These are phyloP conservation scores for Fomitopsis pinicola DNA, from an alignment of 1,284 basidiomycete genomes.

Conservation along the genomic window DNA sequence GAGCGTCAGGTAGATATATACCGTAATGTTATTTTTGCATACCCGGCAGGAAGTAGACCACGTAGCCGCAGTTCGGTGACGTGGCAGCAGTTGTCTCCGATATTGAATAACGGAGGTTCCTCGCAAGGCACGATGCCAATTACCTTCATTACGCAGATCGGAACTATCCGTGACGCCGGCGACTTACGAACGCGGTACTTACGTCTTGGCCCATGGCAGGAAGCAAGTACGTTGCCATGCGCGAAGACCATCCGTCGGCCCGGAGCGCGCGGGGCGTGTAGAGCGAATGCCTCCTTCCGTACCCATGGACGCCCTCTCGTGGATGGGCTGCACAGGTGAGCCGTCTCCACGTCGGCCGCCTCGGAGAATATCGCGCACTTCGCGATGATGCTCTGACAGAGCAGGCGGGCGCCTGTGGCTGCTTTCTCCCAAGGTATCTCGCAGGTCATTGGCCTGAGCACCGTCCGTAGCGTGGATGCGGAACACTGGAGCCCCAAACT, in stretches of 20 bases:
- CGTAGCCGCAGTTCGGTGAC: not conserved
- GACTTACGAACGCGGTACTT: not conserved
- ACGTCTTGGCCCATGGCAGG: not conserved
- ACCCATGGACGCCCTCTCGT: not conserved
- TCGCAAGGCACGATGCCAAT: not conserved
- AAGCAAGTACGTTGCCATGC: not conserved
- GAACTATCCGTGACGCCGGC: not conserved
- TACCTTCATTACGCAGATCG: not conserved
- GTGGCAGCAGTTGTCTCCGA: not conserved
- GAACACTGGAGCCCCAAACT: not conserved
- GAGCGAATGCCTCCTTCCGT: not conserved
- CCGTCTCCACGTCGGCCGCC: not conserved
- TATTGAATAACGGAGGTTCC: not conserved
- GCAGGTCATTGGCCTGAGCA: not conserved
- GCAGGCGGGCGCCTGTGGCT: slow-evolving; percentile 2
- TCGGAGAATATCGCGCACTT: slow-evolving; percentile 5
- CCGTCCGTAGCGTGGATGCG: not conserved
- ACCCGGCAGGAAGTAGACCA: not conserved
- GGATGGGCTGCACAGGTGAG: not conserved
- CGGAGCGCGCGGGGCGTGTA: not conserved
- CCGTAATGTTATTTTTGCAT: not conserved
- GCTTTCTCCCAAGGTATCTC: slow-evolving; percentile 1
- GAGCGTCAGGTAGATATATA: not conserved
- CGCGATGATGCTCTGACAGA: slow-evolving; percentile 3
- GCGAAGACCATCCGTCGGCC: not conserved